Conservation (phyloP, 2,329 filamentous ascomycete genomes). For the Endothia cerciana region DNA sequence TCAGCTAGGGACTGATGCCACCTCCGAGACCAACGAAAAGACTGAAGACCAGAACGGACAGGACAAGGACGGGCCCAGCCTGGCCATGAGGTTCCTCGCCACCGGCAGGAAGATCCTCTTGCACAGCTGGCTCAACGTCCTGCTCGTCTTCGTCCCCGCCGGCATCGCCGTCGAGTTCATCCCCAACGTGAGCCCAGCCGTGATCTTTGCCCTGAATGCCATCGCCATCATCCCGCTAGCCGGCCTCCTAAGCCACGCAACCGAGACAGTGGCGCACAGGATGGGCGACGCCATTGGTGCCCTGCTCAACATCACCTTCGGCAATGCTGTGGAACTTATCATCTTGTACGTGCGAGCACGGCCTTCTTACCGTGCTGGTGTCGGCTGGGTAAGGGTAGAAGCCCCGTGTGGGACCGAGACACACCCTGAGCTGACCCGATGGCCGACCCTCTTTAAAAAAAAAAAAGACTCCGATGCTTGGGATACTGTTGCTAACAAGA, state of each 20-base stretch:
- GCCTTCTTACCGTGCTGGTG: not conserved
- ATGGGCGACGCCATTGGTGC: slow-evolving; percentile 63
- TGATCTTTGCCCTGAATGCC: slow-evolving; percentile 65
- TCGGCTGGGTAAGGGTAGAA: slow-evolving; percentile 6
- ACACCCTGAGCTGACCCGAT: no score
- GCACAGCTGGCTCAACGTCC: slow-evolving; percentile 70
- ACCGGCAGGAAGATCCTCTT: slow-evolving; percentile 65
- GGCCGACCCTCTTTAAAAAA: no score
- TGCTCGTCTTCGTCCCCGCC: slow-evolving; percentile 72
- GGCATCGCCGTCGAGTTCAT: slow-evolving; percentile 60
- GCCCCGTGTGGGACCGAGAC: slow-evolving; percentile 8
- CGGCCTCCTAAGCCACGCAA: slow-evolving; percentile 60
- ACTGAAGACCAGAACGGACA: slow-evolving; percentile 29
- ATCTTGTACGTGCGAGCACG: slow-evolving; percentile 45
- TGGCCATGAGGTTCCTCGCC: slow-evolving; percentile 44
- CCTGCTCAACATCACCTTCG: slow-evolving; percentile 64
- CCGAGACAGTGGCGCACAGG: slow-evolving; percentile 60
- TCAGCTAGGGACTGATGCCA: slow-evolving; percentile 51
- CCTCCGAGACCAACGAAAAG: slow-evolving; percentile 21
- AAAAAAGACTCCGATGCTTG: no score
- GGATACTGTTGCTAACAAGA: slow-evolving; percentile 32
- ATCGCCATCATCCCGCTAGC: slow-evolving; percentile 64
- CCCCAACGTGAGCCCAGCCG: slow-evolving; percentile 39
- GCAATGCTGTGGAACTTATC: slow-evolving; percentile 66
- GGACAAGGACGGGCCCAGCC: slow-evolving; percentile 37